Evolutionary conservation across 2,329 filamentous ascomycete species (phyloP), one percentile per base, ranked within the genome.

Genomic region (Penicillium sp.): DNA sequence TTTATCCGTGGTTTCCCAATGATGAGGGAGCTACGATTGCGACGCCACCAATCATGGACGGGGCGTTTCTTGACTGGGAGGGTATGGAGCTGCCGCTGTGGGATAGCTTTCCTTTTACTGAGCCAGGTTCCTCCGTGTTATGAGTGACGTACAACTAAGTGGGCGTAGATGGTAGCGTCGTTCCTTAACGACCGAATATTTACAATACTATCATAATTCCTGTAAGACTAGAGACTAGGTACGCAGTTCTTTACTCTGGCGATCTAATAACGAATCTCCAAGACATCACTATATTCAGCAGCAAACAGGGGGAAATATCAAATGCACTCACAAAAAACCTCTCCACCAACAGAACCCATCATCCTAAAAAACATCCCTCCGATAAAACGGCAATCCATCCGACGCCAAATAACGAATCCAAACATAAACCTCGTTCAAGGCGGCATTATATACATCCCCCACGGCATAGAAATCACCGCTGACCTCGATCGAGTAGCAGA

Each of bases 91-190:
- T 75, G 34, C 69, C 72, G 1, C 41, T 73, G 5, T 75, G 73
- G 73, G 73, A 75, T 60, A 73, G 71, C 59, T 75, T 75, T 38
- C 73, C 73, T 2, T 75, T 75, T 48, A 68, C 67, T 3, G 70
- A 69, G 39, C 61, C 63, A 17, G 63, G 59, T 8, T 62, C 64
- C 5, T 56, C 57, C 25, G 60, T 61, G 12, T 42, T 66, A n/a
- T 67, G 34, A 65, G 28, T 31, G 14, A 45, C 49, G 3, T 43
- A 51, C 10, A 11, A n/a, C 25, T 6, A 3, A 14, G 31, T 37
- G 34, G 41, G 11, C 41, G 4, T 25, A 1, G 20, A 20, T n/a
- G 14, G 7, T 28, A 17, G 42, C 25, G 6, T 28, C 5, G 25
- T 28, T 28, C 25, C 31, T 31, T 8, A 1, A 31, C 31, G 31